Percentiles rank a stretch among this genome's conserved stretches.
Conservation (phyloP, 2,329 filamentous ascomycete genomes). For the Aspergillus eucalypticola region DNA sequence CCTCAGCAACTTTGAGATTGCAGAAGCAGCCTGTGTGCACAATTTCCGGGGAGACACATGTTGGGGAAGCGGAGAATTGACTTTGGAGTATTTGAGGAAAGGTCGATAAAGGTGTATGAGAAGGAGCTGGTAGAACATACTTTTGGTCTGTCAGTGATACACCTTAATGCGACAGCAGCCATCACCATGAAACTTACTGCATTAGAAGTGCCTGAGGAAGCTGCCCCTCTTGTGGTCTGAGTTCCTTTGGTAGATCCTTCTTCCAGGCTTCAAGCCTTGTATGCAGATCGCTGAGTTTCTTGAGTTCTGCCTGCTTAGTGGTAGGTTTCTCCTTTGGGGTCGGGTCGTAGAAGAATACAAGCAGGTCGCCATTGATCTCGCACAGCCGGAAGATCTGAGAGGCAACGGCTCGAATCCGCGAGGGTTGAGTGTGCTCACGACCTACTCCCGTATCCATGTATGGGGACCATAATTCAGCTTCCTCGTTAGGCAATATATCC, state of each 20-base stretch:
- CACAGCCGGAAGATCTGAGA: slow-evolving; percentile 80
- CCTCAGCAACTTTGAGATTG: slow-evolving; percentile 90
- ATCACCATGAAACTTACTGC: slow-evolving; percentile 66
- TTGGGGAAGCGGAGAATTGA: slow-evolving; percentile 76
- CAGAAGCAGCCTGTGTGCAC: slow-evolving; percentile 84
- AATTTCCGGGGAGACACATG: slow-evolving; percentile 89
- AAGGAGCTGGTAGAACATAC: slow-evolving; percentile 96
- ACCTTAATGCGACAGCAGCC: background rate
- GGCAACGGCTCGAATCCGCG: slow-evolving; percentile 77
- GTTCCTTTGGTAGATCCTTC: slow-evolving; percentile 75
- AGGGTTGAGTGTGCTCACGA: slow-evolving; percentile 72
- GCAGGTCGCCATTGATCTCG: slow-evolving; percentile 89
- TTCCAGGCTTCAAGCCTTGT: slow-evolving; percentile 88
- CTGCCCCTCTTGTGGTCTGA: slow-evolving; percentile 87
- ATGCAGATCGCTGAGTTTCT: slow-evolving; percentile 89
- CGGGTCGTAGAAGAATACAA: slow-evolving; percentile 90
- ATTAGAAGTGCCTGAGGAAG: slow-evolving; percentile 77
- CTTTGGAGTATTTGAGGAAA: slow-evolving; percentile 85
- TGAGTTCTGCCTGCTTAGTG: slow-evolving; percentile 80
- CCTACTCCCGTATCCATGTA: slow-evolving; percentile 83
- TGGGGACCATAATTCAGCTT: slow-evolving; percentile 80
- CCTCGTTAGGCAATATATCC: slow-evolving; percentile 87
- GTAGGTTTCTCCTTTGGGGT: slow-evolving; percentile 60
- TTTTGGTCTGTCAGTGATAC: slow-evolving; percentile 42
- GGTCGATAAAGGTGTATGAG: slow-evolving; percentile 95